A percentile compares a stretch with the other conserved stretches of the same genome.
These are phyloP conservation scores for Acanthamoeba royreba DNA, from an alignment of 208 protist species.

Conservation along the genomic window DNA sequence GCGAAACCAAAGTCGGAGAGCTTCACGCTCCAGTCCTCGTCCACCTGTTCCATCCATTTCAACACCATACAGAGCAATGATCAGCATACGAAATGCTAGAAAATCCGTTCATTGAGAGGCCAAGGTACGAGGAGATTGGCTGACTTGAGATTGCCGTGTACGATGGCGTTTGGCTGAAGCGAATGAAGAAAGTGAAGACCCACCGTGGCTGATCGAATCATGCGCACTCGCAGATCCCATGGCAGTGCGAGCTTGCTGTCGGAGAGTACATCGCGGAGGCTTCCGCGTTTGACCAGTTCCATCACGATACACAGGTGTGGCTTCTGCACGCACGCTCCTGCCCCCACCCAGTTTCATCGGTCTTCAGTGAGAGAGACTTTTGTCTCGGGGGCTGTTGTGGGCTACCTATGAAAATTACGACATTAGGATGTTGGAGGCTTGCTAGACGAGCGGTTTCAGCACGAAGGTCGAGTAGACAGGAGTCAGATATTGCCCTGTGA, in stretches of 20 bases:
- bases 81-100: too few species aligned
- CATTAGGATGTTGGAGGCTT: not conserved
- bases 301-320: slow-evolving; percentile 69
- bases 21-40: slow-evolving; percentile 65
- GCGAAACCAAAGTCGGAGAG: slow-evolving; percentile 68
- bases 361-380: slow-evolving; percentile 51
- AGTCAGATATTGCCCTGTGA: not conserved
- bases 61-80: not conserved
- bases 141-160: not conserved
- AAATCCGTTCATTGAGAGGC: not conserved
- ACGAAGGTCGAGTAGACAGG: not conserved
- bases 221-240: not conserved
- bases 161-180: not conserved
- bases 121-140: not conserved
- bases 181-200: slow-evolving; percentile 20
- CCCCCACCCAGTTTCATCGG: slow-evolving; percentile 63
- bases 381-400: too few species aligned
- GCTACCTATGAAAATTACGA: not conserved
- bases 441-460: not conserved
- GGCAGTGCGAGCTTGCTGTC: not conserved
- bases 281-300: slow-evolving; percentile 63
- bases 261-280: slow-evolving; percentile 57
- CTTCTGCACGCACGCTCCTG: slow-evolving; percentile 52
- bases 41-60: slow-evolving; percentile 46
- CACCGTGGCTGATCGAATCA: not conserved